phyloP scores from a whole-genome alignment of 75 land plant genomes.

The Sequoia sempervirens region DNA sequence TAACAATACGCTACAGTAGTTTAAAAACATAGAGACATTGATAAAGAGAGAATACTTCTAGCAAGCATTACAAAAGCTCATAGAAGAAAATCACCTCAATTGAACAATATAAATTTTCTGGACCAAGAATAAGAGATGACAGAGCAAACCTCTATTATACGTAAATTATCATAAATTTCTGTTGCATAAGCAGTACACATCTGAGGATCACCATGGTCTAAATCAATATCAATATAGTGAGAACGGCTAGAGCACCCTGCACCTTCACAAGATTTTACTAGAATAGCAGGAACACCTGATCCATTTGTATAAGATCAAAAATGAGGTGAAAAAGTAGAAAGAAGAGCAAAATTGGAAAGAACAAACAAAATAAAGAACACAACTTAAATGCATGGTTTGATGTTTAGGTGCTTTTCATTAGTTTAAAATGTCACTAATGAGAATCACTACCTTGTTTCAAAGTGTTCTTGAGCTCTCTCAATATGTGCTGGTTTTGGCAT shows the following conservation, averaged over 20 bases:
- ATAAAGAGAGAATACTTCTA: not conserved
- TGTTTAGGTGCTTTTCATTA: constrained; percentile 7
- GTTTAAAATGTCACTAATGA: not conserved
- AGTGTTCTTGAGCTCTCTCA: not conserved
- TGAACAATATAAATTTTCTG: not conserved
- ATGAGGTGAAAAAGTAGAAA: constrained; percentile 1
- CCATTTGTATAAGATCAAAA: not conserved
- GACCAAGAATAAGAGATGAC: not conserved
- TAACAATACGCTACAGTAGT: not conserved
- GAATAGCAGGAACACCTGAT: constrained; percentile 15
- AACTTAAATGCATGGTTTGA: constrained; percentile 5
- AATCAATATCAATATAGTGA: constrained; percentile 51
- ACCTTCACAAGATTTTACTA: not conserved
- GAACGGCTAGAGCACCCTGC: constrained; percentile 1
- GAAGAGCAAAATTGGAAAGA: constrained; percentile 3
- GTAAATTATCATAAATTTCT: constrained; percentile 60
- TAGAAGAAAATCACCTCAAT: not conserved
- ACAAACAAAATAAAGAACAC: not conserved
- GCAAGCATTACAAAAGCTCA: not conserved
- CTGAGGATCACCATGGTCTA: constrained; percentile 55
- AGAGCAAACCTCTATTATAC: constrained; percentile 62
- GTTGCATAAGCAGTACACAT: constrained; percentile 74
- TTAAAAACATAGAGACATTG: not conserved
- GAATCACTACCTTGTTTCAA: not conserved
- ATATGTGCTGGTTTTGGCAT: not conserved